Conservation (phyloP, 371 early-diverging fungal species). For the Mucor irregularis region DNA sequence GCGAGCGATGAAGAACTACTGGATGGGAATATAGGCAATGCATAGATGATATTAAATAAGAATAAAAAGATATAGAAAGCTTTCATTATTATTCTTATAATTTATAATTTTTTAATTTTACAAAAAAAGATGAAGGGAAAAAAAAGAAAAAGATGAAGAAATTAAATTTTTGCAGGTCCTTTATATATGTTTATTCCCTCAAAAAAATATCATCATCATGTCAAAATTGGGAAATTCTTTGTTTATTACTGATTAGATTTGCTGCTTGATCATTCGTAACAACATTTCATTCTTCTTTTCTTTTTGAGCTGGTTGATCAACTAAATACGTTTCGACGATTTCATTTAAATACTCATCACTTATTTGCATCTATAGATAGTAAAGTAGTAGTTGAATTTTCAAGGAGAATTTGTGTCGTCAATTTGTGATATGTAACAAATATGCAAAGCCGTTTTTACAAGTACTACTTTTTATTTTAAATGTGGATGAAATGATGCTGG, state of each 20-base stretch:
- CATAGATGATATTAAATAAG: conserved; percentile 3
- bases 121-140: conserved; percentile 2
- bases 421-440: too few relatives aligned
- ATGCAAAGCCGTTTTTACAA: too few relatives aligned
- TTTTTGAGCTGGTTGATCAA: too few relatives aligned
- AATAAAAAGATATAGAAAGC: not conserved
- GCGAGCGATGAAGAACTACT: too few relatives aligned
- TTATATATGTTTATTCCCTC: too few relatives aligned
- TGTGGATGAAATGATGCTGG: too few relatives aligned
- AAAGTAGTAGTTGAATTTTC: too few relatives aligned
- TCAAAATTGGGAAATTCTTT: not conserved
- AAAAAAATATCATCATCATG: not conserved
- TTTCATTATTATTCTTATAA: conserved; percentile 16
- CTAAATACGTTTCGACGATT: conserved; percentile 54
- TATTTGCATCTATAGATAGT: conserved; percentile 63
- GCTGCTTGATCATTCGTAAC: conserved; percentile 14
- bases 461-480: too few relatives aligned
- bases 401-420: conserved; percentile 11
- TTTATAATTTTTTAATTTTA: conserved; percentile 7
- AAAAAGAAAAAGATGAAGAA: conserved; percentile 7
- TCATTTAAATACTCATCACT: conserved; percentile 51
- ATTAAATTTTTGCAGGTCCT: too few relatives aligned
- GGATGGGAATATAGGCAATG: conserved; percentile 12
- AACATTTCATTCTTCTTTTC: not conserved
- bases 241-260: not conserved